Percentiles rank a stretch among this genome's conserved stretches.
Evolutionary conservation across 1,139 yeast species (phyloP).

Genomic region (Lodderomyces orthopsilosis): DNA sequence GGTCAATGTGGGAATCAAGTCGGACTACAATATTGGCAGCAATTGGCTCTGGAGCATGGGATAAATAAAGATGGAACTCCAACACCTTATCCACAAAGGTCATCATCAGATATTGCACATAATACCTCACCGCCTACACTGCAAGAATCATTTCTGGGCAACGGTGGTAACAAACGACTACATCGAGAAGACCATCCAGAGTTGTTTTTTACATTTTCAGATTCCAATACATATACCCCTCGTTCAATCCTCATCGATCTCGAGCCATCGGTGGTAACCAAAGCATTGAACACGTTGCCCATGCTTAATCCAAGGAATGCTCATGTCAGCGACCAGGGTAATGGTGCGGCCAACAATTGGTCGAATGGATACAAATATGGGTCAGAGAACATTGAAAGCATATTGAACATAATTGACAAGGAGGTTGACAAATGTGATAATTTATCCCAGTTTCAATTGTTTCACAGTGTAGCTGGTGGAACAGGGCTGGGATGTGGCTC

Average conservation of each 20-base stretch:
- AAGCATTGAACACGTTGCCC: constrained; percentile 55
- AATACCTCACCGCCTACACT: neutral
- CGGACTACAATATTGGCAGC: constrained; percentile 92
- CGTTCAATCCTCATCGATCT: constrained; percentile 80
- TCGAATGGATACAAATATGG: constrained; percentile 86
- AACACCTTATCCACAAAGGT: constrained; percentile 22
- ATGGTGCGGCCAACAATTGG: constrained; percentile 97
- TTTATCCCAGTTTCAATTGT: constrained; percentile 81
- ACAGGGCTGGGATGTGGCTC: constrained; percentile 97
- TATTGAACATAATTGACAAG: constrained; percentile 80
- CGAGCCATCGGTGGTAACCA: constrained; percentile 85
- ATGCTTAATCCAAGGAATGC: constrained; percentile 84
- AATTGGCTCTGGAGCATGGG: constrained; percentile 85
- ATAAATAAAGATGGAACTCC: constrained; percentile 70
- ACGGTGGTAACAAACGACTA: neutral
- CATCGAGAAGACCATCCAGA: constrained; percentile 72
- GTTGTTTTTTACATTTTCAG: constrained; percentile 78
- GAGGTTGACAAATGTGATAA: constrained; percentile 92
- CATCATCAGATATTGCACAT: constrained; percentile 8
- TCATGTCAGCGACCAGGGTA: constrained; percentile 75
- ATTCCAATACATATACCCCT: constrained; percentile 75
- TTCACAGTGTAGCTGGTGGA: constrained; percentile 98
- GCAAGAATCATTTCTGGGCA: neutral
- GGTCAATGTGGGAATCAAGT: constrained; percentile 98
- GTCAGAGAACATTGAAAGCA: constrained; percentile 60